phyloP scores from a whole-genome alignment of 345 rosid genomes.

The Citrus reticulata region DNA sequence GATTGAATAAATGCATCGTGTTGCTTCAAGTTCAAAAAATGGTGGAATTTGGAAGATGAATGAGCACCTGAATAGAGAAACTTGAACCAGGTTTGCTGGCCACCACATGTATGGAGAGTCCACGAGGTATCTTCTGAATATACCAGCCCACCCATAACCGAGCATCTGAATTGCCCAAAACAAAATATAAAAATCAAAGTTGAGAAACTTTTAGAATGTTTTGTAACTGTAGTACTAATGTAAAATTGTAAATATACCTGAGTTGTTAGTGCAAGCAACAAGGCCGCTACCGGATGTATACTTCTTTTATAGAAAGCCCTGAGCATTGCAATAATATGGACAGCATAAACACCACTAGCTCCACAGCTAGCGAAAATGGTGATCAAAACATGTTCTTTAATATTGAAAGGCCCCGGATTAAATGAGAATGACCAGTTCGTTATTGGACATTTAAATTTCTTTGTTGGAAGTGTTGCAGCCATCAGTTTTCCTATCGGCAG shows the following conservation, averaged over 20 bases:
- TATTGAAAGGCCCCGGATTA: conserved; percentile 51
- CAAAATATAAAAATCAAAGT: neutral
- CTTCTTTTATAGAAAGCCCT: conserved; percentile 46
- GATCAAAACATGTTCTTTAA: conserved; percentile 56
- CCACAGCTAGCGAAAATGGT: conserved; percentile 54
- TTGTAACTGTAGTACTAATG: too few relatives aligned
- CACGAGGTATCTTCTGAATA: conserved; percentile 47
- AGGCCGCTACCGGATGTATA: conserved; percentile 13
- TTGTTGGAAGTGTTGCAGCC: conserved; percentile 47
- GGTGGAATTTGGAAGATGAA: too few relatives aligned
- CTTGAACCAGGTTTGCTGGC: conserved; percentile 52
- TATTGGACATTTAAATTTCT: conserved; percentile 23
- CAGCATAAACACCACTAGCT: conserved; percentile 41
- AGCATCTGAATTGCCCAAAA: conserved; percentile 30
- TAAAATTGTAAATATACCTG: conserved; percentile 20
- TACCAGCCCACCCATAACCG: conserved; percentile 59
- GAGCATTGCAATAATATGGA: conserved; percentile 36
- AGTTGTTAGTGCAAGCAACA: conserved; percentile 37
- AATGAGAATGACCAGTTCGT: conserved; percentile 39
- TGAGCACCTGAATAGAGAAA: conserved; percentile 38
- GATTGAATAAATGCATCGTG: neutral
- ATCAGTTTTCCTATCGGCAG: conserved; percentile 46
- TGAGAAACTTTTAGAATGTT: neutral
- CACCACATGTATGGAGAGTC: conserved; percentile 65
- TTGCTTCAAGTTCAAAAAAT: neutral